Base-by-base conservation (phyloP, 805 yeast genomes). In the Teunomyces pallodes region DNA sequence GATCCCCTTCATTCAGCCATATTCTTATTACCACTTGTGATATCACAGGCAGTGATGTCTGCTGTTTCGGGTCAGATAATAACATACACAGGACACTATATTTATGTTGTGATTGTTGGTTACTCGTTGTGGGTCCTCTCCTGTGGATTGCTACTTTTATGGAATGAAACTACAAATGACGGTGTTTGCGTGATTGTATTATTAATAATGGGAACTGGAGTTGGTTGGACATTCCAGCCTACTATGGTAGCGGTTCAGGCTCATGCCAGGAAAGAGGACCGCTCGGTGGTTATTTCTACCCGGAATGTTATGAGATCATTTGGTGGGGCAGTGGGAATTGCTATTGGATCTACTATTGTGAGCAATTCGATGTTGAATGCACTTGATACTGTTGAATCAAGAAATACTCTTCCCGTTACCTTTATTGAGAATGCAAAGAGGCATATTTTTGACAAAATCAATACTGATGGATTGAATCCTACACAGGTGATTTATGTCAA, bases 281-380 rank as follows among this genome's bases (percentile, higher is more conserved):
- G 87, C 41, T 83, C 86, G 0, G 82, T 82, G 9, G 80, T 80
- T 10, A 80, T 81, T 8, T 72, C 83, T 2, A 69, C 83, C 1
- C 69, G 87, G 58, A 81, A 81, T 54, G 80, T 80, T 20, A 54
- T 79, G 42, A 65, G 87, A 46, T 76, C 83, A 2, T 74, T 83
- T 48, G 87, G 87, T 12, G 84, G 84, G n/a, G 75, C 86, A 1
- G 64, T 80, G 26, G 86, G 87, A 0, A 65, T 81, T 32, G 84
- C 86, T 0, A 61, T 77, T 8, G 59, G 69, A 20, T 69, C 77
- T 1, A 61, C 70, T 12, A 68, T 70, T 28, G 62, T 72, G 14
- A 63, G 72, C 47, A 74, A 71, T 51, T 55, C 71, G 0, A 52
- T 72, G 33, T 46, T 67, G 46, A 51, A 53, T 36, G 56, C 63